Percentiles rank a stretch among this genome's conserved stretches.
Evolutionary conservation across 2,329 filamentous ascomycete genomes (phyloP).

Genomic region (Colletotrichum gigasporum): DNA sequence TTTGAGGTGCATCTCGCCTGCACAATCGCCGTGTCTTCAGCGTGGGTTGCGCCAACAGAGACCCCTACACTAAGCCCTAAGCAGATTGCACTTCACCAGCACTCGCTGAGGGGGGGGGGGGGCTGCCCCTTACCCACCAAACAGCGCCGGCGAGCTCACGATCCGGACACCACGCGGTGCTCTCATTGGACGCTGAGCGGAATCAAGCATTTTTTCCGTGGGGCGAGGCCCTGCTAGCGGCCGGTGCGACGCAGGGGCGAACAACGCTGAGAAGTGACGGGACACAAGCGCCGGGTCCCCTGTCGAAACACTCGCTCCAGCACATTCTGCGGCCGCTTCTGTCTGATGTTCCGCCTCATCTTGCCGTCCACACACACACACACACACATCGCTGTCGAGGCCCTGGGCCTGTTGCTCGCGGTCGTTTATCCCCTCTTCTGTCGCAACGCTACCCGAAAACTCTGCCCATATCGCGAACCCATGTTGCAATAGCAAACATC

Average conservation of each 20-base stretch:
- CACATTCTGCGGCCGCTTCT: slow-evolving; percentile 27
- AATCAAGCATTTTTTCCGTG: slow-evolving; percentile 20
- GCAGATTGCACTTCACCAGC: slow-evolving; percentile 7
- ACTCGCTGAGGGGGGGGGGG: too few relatives aligned
- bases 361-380: too few relatives aligned
- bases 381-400: neutral
- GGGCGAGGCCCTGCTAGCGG: neutral
- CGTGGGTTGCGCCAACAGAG: neutral
- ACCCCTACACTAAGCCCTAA: slow-evolving; percentile 22
- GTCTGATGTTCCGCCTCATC: slow-evolving; percentile 31
- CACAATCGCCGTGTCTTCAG: neutral
- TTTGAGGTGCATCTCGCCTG: neutral
- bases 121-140: slow-evolving; percentile 1
- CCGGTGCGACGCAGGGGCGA: slow-evolving; percentile 7
- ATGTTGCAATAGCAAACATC: neutral
- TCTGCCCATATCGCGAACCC: slow-evolving; percentile 1
- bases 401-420: neutral
- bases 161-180: neutral
- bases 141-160: neutral
- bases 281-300: slow-evolving; percentile 8
- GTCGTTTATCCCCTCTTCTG: neutral
- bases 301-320: slow-evolving; percentile 24
- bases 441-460: slow-evolving; percentile 1
- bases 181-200: neutral
- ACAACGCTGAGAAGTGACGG: neutral